Conservation (phyloP, 495 filamentous ascomycete species). For the Xylaria telfairii region DNA sequence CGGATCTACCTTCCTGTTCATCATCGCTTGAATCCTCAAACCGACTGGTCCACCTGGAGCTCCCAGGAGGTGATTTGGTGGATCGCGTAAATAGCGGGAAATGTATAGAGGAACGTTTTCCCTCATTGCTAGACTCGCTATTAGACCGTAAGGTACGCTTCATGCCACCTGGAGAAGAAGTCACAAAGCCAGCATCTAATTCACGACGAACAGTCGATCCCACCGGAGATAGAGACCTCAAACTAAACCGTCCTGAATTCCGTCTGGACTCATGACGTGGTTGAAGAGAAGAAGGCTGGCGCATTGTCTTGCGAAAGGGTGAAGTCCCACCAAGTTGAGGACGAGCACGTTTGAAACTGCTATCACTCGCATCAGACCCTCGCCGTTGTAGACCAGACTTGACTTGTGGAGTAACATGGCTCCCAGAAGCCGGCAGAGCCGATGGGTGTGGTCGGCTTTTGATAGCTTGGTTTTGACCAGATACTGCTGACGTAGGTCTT, state of each 20-base stretch:
- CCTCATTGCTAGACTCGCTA: constrained; percentile 33
- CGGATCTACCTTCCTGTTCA: constrained; percentile 60
- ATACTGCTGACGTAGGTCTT: constrained; percentile 20
- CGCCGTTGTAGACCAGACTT: constrained; percentile 42
- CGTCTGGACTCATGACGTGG: constrained; percentile 26
- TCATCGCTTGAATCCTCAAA: constrained; percentile 80
- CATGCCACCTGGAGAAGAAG: constrained; percentile 18
- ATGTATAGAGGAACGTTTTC: constrained; percentile 34
- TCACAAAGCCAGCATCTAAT: constrained; percentile 24
- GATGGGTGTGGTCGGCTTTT: constrained; percentile 21
- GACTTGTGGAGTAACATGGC: constrained; percentile 25
- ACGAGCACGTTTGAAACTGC: constrained; percentile 54
- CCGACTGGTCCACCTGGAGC: constrained; percentile 45
- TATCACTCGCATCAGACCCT: constrained; percentile 54
- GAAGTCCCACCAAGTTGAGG: constrained; percentile 29
- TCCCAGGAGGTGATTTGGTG: constrained; percentile 26
- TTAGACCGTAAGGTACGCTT: constrained; percentile 36
- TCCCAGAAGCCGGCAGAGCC: constrained; percentile 7
- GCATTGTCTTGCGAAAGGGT: constrained; percentile 51
- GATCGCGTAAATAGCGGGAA: constrained; percentile 38
- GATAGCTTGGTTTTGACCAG: constrained; percentile 12
- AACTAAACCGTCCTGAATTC: constrained; percentile 44
- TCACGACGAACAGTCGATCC: constrained; percentile 38
- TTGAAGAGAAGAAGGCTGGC: constrained; percentile 35
- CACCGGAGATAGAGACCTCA: constrained; percentile 47